Base-by-base conservation (phyloP, 352 stramenopile genomes). In the Globisporangium nagaii region DNA sequence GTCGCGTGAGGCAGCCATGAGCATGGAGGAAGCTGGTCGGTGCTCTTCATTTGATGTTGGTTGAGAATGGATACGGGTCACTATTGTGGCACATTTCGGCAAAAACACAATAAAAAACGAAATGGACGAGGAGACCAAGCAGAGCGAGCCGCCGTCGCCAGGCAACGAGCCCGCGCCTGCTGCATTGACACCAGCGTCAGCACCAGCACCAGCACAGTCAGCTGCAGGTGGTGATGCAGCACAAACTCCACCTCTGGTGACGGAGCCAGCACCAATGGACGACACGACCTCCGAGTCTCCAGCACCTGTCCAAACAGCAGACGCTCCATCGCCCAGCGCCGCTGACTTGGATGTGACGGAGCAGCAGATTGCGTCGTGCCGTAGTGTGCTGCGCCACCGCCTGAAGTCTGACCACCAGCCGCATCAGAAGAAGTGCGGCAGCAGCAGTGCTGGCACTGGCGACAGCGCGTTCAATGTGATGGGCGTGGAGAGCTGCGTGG, bases 321-420 rank as follows among this genome's bases (percentile, higher is more conserved):
- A 12, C 45, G 22, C 22, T 15, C 17, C n/a, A 15, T 12, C 36
- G 28, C 7, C 35, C 13, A 25, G 12, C 22, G 32, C 48, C 22
- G 3, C 3, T 13, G 36, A 56, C 1, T 20, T 52, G 20, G 35
- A 61, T 4, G 36, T 62, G 25, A 68, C 66, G 3, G 10, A 58
- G 24, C 19, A 49, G 27, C 68, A 83, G 35, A 27, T 84, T 25
- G 32, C 58, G 9, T 69, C 69, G 12, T 42, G 75, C 19, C 73
- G 75, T 19, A 66, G 50, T 45, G 75, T 60, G 3, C 42, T 86
- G 50, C 75, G 71, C 20, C 53, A 71, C 27, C 64, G 67, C 3
- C 53, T 86, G 10, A 68, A 77, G 34, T 39, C 53, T 19, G 65
- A 75, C 9, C 36, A 10, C 12, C 50, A 53, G 24, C 10, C 6